Percentiles rank a stretch among this genome's conserved stretches.
Evolutionary conservation across 805 yeast genomes (phyloP).

Genomic region (Suhomyces emberorum): DNA sequence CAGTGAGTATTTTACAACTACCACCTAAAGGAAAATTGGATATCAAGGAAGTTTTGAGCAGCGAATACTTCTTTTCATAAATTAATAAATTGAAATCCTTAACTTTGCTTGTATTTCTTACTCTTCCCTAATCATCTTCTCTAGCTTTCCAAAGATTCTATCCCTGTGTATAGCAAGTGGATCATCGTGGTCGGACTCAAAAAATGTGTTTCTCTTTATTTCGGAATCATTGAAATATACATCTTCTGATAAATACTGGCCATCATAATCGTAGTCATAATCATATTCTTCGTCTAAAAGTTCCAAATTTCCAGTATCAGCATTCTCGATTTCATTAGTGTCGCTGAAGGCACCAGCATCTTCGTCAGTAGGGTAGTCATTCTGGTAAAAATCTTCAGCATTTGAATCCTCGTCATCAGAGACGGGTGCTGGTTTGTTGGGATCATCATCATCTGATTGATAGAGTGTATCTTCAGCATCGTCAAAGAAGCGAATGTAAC

Average conservation of each 20-base stretch:
- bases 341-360: constrained; percentile 46
- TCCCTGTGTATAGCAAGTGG: constrained; percentile 64
- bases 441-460: constrained; percentile 39
- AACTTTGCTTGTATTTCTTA: too few species aligned
- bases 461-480: constrained; percentile 44
- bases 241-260: constrained; percentile 8
- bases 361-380: constrained; percentile 95
- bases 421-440: constrained; percentile 16
- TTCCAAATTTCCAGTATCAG: constrained; percentile 2
- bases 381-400: constrained; percentile 87
- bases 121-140: constrained; percentile 49
- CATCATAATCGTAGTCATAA: constrained; percentile 9
- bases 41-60: constrained; percentile 26
- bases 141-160: constrained; percentile 53
- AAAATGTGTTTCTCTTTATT: constrained; percentile 50
- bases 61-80: constrained; percentile 38
- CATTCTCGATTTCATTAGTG: constrained; percentile 25
- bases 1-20: constrained; percentile 24
- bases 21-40: constrained; percentile 35
- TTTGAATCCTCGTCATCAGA: constrained; percentile 83
- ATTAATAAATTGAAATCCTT: too few species aligned
- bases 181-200: constrained; percentile 54
- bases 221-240: constrained; percentile 11
- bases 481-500: constrained; percentile 54
- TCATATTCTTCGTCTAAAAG: constrained; percentile 1